Evolutionary conservation across 176 grass and related monocot genomes (phyloP).

Genomic region (Cymbopogon citratus): DNA sequence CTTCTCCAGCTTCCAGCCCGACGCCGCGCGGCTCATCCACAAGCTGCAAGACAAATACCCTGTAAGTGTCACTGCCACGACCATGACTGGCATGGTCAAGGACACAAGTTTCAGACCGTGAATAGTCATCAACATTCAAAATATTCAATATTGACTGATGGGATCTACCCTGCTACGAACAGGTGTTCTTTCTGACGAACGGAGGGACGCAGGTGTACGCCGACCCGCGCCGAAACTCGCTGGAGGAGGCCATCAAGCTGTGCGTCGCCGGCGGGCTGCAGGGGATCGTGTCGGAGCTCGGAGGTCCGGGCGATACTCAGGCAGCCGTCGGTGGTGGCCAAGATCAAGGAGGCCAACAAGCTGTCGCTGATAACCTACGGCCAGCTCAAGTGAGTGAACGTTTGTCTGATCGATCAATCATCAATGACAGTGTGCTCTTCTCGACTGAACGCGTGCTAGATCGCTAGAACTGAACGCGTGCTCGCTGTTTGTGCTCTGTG

Average conservation of each 20-base stretch:
- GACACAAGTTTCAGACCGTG: too few species aligned
- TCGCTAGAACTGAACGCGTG: background rate
- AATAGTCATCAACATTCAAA: too few species aligned
- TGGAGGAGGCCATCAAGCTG: conserved; percentile 62
- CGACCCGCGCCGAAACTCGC: conserved; percentile 62
- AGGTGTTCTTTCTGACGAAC: conserved; percentile 88
- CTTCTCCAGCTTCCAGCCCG: conserved; percentile 87
- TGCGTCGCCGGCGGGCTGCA: conserved; percentile 48
- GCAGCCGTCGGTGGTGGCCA: conserved; percentile 42
- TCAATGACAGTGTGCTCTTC: too few species aligned
- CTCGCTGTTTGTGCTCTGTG: background rate
- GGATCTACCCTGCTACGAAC: too few species aligned
- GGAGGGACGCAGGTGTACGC: conserved; percentile 41
- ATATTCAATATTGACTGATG: too few species aligned
- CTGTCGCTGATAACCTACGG: conserved; percentile 72
- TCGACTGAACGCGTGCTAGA: background rate
- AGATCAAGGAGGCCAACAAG: conserved; percentile 54
- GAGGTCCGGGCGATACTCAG: conserved; percentile 62
- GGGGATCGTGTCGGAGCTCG: conserved; percentile 81
- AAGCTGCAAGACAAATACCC: conserved; percentile 53
- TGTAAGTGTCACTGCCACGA: conserved; percentile 32
- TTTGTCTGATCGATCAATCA: background rate
- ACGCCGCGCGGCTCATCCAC: conserved; percentile 46
- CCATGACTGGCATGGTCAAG: too few species aligned
- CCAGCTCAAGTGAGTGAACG: conserved; percentile 71